Evolutionary conservation across 129 eudicot species (phyloP), one percentile per base, ranked within the genome.

Genomic region (Escallonia herrerae): DNA sequence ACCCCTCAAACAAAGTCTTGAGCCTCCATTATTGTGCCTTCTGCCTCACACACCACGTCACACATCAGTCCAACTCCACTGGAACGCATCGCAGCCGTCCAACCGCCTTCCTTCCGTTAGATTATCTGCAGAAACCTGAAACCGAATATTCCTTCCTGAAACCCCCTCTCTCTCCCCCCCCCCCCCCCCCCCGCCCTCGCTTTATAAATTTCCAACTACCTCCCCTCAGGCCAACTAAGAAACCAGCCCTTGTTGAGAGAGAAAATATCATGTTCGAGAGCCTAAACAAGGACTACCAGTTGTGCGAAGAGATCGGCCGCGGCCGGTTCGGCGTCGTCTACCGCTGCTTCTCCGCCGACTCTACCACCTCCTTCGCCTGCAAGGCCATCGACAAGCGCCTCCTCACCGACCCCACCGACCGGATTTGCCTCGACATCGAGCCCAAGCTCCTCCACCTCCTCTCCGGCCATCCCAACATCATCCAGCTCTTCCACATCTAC

Each of bases 261-360:
- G n/a, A n/a, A 63, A 56, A 11, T 42, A 75, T 9, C 60, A 90
- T 87, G 93, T 77, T 77, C 61, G 77, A 80, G 8, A 74, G 46
- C 79, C 78, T 90, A 22, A 82, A 80, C 48, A 59, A 41, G 44
- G 82, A 84, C 38, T 90, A 67, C 66, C 79, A 82, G 48, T n/a
- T 90, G 42, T 75, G 79, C 73, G 78, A 87, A 64, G 97, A 90
- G 77, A 74, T 90, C 81, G 97, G 97, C 76, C 95, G 97, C 40
- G 97, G 97, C 22, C 84, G 90, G 47, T 90, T 90, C 90, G 95
- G 93, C 74, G 63, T 82, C 78, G 86, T 90, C 65, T 72, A 78
- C 90, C 97, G 97, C 40, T 90, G 97, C 53, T 84, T 67, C 75
- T 87, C 91, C 14, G 40, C 86, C 47, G 41, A 15, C 38, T 56